Evolutionary conservation across 371 early-diverging fungal species (phyloP).

Genomic region (Mortierella sp.): DNA sequence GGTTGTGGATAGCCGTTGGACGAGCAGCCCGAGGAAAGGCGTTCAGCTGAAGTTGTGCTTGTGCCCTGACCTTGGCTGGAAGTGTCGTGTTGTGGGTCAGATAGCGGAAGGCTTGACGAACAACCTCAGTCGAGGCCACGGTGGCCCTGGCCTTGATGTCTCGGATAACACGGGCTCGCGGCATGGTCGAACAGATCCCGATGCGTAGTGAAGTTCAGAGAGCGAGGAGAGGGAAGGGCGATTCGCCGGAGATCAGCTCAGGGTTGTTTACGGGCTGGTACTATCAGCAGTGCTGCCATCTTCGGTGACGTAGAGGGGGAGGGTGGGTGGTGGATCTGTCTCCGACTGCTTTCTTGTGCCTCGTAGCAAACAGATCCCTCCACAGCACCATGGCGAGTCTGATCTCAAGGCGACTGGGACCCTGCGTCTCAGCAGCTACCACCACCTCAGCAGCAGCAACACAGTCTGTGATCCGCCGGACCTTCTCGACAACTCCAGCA

Average conservation of each 20-base stretch:
- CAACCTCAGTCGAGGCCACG: conserved; percentile 76
- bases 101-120: conserved; percentile 83
- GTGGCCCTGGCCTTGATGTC: conserved; percentile 80
- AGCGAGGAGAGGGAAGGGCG: too few relatives aligned
- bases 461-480: conserved; percentile 31
- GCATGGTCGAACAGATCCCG: conserved; percentile 37
- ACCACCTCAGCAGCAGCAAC: conserved; percentile 2
- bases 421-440: conserved; percentile 20
- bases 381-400: conserved; percentile 31
- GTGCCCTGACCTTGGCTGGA: conserved; percentile 81
- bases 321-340: too few relatives aligned
- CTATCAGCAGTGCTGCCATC: too few relatives aligned
- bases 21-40: conserved; percentile 79
- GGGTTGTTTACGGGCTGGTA: too few relatives aligned
- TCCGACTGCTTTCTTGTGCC: background rate
- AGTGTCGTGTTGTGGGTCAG: conserved; percentile 83
- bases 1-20: conserved; percentile 76
- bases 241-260: too few relatives aligned
- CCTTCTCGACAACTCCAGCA: conserved; percentile 61
- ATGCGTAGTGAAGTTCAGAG: too few relatives aligned
- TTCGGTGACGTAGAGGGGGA: too few relatives aligned
- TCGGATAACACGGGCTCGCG: conserved; percentile 71
- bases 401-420: conserved; percentile 43
- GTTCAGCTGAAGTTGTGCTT: conserved; percentile 84
- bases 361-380: conserved; percentile 6